Base-by-base conservation (phyloP, 164 flowering plant genomes). In the Pachysandra terminalis region DNA sequence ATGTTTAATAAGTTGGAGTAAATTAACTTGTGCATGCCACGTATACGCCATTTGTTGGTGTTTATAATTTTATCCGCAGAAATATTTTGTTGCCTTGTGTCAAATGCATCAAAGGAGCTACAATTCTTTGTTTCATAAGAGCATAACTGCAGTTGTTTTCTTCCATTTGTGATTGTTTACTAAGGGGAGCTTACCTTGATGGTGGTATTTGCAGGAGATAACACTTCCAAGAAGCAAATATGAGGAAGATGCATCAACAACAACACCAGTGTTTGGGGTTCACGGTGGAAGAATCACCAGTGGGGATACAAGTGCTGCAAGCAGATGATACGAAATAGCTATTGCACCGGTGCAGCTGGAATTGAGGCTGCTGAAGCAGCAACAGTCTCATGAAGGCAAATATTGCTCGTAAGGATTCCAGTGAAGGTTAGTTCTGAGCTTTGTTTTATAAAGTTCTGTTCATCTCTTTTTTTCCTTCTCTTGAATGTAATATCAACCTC, bases 251-350 rank as follows among this genome's bases (percentile, higher is more conserved):
- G 88, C 64, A 84, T 83, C 8, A 95, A 92, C 66, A 95, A 95
- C 70, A 97, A 90, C 69, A 90, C 93, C 0, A 84, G 74, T 71
- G 97, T 92, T 19, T 92, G 96, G 96, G 98, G 97, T 64, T 95
- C 98, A 2, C 90, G 97, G 97, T 95, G 97, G 97, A 90, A 88
- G 74, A 93, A 90, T 75, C 95, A 92, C 58, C 98, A 92, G 32
- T 92, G 97, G 97, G 98, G 98, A 26, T 95, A 91, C 71, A 89
- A 85, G 73, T 92, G 97, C 81, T 95, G 97, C 78, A 82, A 84
- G 66, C 96, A 90, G 68, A 82, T 79, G 8, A 82, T 87, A 41
- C 73, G 86, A 21, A 95, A 95, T 71, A 95, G 97, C 69, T 92
- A 92, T 55, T 95, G 98, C 76, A 87, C 90, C 0, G 98, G 97